phyloP scores from a whole-genome alignment of 1,284 basidiomycete genomes.

The Grifola frondosa region DNA sequence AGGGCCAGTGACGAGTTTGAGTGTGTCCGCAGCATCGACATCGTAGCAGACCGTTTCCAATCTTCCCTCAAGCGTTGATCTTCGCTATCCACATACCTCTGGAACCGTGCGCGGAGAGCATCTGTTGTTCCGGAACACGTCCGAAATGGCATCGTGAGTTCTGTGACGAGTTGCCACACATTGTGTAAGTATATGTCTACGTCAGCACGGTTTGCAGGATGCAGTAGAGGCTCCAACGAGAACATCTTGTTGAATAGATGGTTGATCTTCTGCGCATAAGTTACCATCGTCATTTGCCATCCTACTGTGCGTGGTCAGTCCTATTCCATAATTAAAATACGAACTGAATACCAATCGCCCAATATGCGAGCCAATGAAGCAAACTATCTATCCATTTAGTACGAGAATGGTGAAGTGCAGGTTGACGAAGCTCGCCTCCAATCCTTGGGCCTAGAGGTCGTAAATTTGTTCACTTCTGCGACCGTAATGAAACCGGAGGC shows the following conservation, averaged over 20 bases:
- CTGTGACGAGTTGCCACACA: slow-evolving; percentile 9
- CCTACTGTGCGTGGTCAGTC: slow-evolving; percentile 10
- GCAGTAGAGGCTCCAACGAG: slow-evolving; percentile 12
- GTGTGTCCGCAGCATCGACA: slow-evolving; percentile 27
- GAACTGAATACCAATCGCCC: slow-evolving; percentile 9
- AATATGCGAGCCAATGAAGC: slow-evolving; percentile 19
- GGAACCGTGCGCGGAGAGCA: slow-evolving; percentile 15
- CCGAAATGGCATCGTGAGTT: slow-evolving; percentile 10
- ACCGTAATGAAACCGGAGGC: slow-evolving; percentile 47
- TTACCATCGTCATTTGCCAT: slow-evolving; percentile 17
- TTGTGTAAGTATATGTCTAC: slow-evolving; percentile 17
- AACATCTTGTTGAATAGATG: slow-evolving; percentile 23
- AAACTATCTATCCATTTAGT: slow-evolving; percentile 4
- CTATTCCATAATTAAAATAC: not conserved
- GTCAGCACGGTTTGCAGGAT: slow-evolving; percentile 15
- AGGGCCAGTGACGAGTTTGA: slow-evolving; percentile 22
- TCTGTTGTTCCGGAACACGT: slow-evolving; percentile 6
- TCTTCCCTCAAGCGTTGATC: slow-evolving; percentile 24
- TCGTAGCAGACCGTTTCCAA: slow-evolving; percentile 23
- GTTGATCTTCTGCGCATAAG: slow-evolving; percentile 23
- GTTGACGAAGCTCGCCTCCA: slow-evolving; percentile 11
- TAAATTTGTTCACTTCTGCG: slow-evolving; percentile 31
- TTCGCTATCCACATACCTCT: slow-evolving; percentile 21
- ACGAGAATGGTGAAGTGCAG: not conserved
- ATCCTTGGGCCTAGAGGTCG: slow-evolving; percentile 7